Evolutionary conservation across 1,139 yeast species (phyloP).

Genomic region (Blastobotrys arbuscula): DNA sequence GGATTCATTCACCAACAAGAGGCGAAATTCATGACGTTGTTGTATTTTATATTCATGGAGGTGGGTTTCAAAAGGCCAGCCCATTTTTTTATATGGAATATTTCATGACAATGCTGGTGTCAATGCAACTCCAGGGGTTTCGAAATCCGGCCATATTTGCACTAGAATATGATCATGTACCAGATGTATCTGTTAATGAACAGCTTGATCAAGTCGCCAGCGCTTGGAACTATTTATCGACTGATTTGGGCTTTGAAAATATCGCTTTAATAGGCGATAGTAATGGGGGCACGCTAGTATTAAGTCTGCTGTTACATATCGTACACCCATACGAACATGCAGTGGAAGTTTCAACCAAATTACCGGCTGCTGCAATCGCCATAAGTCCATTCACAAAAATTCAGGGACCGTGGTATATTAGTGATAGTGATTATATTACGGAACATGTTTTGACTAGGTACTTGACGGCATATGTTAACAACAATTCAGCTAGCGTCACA

Average conservation of each 20-base stretch:
- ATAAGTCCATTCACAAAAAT: slow-evolving; percentile 37
- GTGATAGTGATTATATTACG: slow-evolving; percentile 25
- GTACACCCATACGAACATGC: slow-evolving; percentile 29
- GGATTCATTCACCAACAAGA: slow-evolving; percentile 34
- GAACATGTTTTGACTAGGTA: slow-evolving; percentile 20
- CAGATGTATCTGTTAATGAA: slow-evolving; percentile 25
- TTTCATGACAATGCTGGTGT: slow-evolving; percentile 34
- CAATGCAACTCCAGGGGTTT: slow-evolving; percentile 41
- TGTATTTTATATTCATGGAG: slow-evolving; percentile 37
- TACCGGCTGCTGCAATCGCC: slow-evolving; percentile 37
- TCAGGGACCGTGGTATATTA: slow-evolving; percentile 13
- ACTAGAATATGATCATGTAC: slow-evolving; percentile 30
- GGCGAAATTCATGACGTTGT: slow-evolving; percentile 33
- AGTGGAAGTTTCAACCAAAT: slow-evolving; percentile 13
- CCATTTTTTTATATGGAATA: slow-evolving; percentile 40
- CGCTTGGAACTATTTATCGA: slow-evolving; percentile 32
- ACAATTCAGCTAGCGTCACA: slow-evolving; percentile 9
- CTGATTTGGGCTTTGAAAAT: slow-evolving; percentile 27
- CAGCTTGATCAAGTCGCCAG: slow-evolving; percentile 29
- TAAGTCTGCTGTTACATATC: slow-evolving; percentile 36
- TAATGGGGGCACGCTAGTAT: slow-evolving; percentile 39
- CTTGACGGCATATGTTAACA: slow-evolving; percentile 15
- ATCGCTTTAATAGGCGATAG: slow-evolving; percentile 39
- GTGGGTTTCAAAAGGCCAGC: slow-evolving; percentile 31
- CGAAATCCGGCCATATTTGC: slow-evolving; percentile 41